These are phyloP conservation scores for Euphorbia celastroides DNA, from an alignment of 441 rosid species.

Conservation along the genomic window DNA sequence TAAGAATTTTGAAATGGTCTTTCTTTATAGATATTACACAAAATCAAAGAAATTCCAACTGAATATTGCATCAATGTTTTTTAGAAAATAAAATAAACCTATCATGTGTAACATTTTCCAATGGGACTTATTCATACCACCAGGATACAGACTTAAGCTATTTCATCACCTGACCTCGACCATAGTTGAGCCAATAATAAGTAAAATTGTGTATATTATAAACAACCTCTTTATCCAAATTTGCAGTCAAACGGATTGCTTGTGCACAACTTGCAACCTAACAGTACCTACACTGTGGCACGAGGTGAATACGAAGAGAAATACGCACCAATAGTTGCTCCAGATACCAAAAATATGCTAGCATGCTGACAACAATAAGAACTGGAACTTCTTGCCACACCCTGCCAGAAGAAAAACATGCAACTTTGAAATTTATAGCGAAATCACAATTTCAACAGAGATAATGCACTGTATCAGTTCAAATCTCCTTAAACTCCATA, in stretches of 20 bases:
- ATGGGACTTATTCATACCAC: not conserved
- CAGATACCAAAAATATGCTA: no score
- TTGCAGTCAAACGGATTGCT: constrained; percentile 40
- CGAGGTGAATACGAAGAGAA: no score
- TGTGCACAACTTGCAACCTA: not conserved
- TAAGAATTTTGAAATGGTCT: not conserved
- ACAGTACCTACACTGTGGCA: no score
- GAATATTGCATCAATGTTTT: not conserved
- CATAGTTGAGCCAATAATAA: not conserved
- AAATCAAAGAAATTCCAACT: not conserved
- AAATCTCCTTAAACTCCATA: not conserved
- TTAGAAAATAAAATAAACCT: not conserved
- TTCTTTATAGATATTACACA: not conserved
- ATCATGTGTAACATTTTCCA: not conserved
- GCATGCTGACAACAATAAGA: no score
- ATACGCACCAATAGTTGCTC: no score
- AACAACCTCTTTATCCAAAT: constrained; percentile 40
- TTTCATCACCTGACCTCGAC: not conserved
- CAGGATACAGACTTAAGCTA: not conserved
- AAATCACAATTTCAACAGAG: constrained; percentile 4
- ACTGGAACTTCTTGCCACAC: no score
- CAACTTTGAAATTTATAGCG: not conserved
- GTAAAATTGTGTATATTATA: not conserved
- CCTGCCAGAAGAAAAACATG: constrained; percentile 8
- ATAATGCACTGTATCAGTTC: constrained; percentile 45